A percentile compares a stretch with the other conserved stretches of the same genome.
Conservation (phyloP, 2,329 filamentous ascomycete species). For the Fusarium sp. region DNA sequence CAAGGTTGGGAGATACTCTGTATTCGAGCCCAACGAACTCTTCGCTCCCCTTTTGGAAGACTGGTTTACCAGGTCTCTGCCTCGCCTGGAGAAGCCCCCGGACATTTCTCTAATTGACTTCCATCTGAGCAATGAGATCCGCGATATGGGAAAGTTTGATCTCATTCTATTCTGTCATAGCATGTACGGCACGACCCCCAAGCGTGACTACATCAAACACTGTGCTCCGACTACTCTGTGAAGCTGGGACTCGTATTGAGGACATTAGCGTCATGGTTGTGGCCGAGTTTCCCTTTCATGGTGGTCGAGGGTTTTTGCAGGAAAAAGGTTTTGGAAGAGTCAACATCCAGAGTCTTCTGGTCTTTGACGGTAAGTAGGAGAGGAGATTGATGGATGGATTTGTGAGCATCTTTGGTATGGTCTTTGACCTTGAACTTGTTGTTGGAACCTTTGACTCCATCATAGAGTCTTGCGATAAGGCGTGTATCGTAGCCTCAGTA, state of each 20-base stretch:
- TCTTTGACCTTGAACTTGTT: too few relatives aligned
- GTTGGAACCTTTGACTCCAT: background rate
- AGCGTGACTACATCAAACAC: conserved; percentile 61
- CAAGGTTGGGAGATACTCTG: conserved; percentile 63
- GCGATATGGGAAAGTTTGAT: conserved; percentile 59
- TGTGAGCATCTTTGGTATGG: too few relatives aligned
- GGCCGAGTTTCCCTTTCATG: conserved; percentile 66
- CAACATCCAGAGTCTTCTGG: conserved; percentile 64
- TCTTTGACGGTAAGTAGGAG: conserved; percentile 48
- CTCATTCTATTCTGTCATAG: conserved; percentile 73
- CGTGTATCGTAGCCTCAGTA: background rate
- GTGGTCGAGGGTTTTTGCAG: conserved; percentile 61
- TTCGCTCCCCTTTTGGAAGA: conserved; percentile 59
- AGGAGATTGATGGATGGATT: background rate
- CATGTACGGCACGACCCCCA: conserved; percentile 70
- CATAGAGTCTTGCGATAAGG: background rate
- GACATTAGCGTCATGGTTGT: conserved; percentile 64
- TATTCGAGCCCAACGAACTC: conserved; percentile 64
- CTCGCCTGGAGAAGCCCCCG: conserved; percentile 53
- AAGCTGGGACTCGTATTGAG: conserved; percentile 56
- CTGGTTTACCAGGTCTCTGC: conserved; percentile 56
- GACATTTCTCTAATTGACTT: conserved; percentile 57
- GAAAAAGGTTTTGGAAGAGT: conserved; percentile 62
- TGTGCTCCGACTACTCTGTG: conserved; percentile 60
- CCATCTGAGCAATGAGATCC: conserved; percentile 40